Evolutionary conservation across 2,329 filamentous ascomycete genomes (phyloP).

Genomic region (Ceratocystis lukuohia): DNA sequence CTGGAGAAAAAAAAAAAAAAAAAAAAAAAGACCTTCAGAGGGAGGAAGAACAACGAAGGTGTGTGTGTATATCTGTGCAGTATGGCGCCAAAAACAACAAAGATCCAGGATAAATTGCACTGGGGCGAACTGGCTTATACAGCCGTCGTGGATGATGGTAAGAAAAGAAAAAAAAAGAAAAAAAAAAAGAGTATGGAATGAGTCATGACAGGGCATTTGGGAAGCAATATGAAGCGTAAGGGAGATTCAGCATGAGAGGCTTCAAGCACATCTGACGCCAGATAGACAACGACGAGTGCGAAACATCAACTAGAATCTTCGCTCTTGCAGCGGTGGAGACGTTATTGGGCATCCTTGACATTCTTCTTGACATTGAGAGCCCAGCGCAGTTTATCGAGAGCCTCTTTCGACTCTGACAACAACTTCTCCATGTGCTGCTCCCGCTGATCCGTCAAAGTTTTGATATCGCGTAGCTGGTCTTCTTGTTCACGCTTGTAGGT

Average conservation of each 20-base stretch:
- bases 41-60: constrained; percentile 10
- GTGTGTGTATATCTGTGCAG: not conserved
- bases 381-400: constrained; percentile 59
- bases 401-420: constrained; percentile 44
- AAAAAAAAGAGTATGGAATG: constrained; percentile 1
- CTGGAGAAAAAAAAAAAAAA: constrained; percentile 17
- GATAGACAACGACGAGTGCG: constrained; percentile 1
- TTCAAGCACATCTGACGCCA: not conserved
- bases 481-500: constrained; percentile 53
- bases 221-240: not conserved
- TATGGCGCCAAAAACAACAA: constrained; percentile 4
- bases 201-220: constrained; percentile 6
- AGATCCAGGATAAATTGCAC: not conserved
- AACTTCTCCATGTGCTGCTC: constrained; percentile 49
- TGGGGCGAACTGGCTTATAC: not conserved
- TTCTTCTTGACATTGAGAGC: constrained; percentile 54
- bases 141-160: constrained; percentile 5
- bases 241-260: not conserved
- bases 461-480: constrained; percentile 45
- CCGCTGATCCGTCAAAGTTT: constrained; percentile 40
- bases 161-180: constrained; percentile 20
- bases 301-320: too few relatives aligned
- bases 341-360: constrained; percentile 41
- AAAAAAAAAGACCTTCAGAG: not conserved
- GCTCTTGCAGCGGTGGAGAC: not conserved